Conservation (phyloP, 768 basidiomycete species). For the Lactifluus pinguis region DNA sequence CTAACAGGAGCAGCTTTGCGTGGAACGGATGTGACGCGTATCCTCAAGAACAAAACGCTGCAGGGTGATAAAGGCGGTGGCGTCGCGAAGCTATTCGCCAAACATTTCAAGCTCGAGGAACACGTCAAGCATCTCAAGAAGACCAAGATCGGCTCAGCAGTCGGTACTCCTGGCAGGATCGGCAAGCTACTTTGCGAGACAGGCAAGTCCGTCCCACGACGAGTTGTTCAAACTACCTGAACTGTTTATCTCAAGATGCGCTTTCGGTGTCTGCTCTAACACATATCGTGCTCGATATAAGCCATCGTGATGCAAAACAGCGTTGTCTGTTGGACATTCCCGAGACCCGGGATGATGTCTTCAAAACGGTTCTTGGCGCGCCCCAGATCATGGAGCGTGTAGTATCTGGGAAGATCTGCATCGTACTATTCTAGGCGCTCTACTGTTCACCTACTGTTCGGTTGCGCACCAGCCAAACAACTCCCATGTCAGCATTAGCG, state of each 20-base stretch:
- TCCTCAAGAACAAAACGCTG: slow-evolving; percentile 58
- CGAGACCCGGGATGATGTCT: slow-evolving; percentile 75
- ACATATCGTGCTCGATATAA: slow-evolving; percentile 75
- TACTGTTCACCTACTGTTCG: slow-evolving; percentile 26
- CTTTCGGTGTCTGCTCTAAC: slow-evolving; percentile 65
- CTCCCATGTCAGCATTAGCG: not conserved
- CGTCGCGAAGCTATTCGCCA: slow-evolving; percentile 92
- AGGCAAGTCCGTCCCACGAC: slow-evolving; percentile 32
- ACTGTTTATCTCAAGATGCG: slow-evolving; percentile 42
- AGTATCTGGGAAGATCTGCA: slow-evolving; percentile 60
- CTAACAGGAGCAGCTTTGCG: slow-evolving; percentile 84
- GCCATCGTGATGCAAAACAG: slow-evolving; percentile 67
- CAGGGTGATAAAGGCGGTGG: slow-evolving; percentile 81
- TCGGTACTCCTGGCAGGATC: slow-evolving; percentile 86
- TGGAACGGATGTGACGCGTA: slow-evolving; percentile 78
- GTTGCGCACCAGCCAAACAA: not conserved
- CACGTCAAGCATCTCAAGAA: slow-evolving; percentile 76
- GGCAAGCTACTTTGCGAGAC: slow-evolving; percentile 76
- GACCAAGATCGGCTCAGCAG: slow-evolving; percentile 83
- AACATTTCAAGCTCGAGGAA: slow-evolving; percentile 84
- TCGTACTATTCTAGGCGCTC: slow-evolving; percentile 79
- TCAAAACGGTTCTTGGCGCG: slow-evolving; percentile 60
- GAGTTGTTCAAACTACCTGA: not conserved
- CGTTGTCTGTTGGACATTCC: slow-evolving; percentile 72
- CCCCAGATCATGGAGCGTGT: slow-evolving; percentile 53